Evolutionary conservation across 2,329 filamentous ascomycete species (phyloP), one percentile per base, ranked within the genome.

Genomic region (Didymella exigua): DNA sequence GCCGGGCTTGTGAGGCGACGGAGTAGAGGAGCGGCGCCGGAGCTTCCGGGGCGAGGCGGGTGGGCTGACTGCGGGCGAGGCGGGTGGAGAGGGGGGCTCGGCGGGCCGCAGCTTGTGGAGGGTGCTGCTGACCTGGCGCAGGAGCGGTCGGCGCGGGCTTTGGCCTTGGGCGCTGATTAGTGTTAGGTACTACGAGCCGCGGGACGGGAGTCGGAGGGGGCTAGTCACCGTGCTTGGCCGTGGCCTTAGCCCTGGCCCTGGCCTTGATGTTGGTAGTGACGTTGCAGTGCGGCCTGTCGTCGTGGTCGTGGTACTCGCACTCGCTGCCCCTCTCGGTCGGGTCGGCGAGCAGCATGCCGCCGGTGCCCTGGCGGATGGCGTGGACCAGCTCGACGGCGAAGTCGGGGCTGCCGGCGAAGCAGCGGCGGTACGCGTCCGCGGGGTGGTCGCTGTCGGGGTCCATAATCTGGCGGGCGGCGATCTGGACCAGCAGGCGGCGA

Each of bases 401-500:
- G 53, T 81, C 79, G 1, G 80, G 72, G 59, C 77, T 80, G 56
- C 74, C 69, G 26, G 77, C 74, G 65, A 84, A 82, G 61, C 81
- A 83, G 34, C 73, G 71, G 31, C 77, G 76, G 60, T 84, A 84
- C 4, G 74, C 76, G 23, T 78, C 75, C 3, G 80, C 77, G 63
- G 82, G 76, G 52, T 78, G 77, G 36, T 81, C 75, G 49, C 72
- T 78, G 26, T 78, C 79, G 0, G 81, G 81, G 59, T 83, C 81
- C 81, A 84, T 84, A 56, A 84, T 82, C 69, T 84, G 82, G 23
- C 82, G 73, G 4, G 82, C 82, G n/a, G 81, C 81, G 42, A 84
- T 84, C 57, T 76, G 74, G 49, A 79, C 78, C 76, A 83, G 80
- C 18, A 84, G 71, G 26, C 67, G 73, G 30, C 81, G 74, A 63